Conservation (phyloP, 129 eudicot species). For the Cynara cardunculus region DNA sequence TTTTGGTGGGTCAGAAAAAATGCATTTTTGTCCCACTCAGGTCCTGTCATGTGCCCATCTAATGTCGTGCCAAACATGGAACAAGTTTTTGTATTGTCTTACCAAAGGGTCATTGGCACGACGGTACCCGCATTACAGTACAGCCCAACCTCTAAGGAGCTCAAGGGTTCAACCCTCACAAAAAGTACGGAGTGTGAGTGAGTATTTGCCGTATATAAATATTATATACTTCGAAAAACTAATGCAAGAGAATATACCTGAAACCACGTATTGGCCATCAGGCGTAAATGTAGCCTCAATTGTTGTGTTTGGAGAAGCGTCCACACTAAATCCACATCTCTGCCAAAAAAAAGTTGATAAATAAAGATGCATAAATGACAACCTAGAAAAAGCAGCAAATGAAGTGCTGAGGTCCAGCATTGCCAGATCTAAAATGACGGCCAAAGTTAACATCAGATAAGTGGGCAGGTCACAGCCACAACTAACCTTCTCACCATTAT, state of each 20-base stretch:
- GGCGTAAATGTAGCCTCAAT: slow-evolving; percentile 95
- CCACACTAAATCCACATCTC: slow-evolving; percentile 89
- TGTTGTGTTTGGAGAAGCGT: slow-evolving; percentile 64
- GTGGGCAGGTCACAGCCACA: neutral
- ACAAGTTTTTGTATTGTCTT: too few relatives aligned
- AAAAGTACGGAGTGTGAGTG: too few relatives aligned
- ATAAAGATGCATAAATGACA: neutral
- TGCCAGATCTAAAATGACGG: neutral
- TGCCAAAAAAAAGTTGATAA: slow-evolving; percentile 33
- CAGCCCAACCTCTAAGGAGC: too few relatives aligned
- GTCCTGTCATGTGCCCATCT: too few relatives aligned
- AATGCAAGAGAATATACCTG: slow-evolving; percentile 43
- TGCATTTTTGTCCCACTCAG: too few relatives aligned
- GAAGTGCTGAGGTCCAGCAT: slow-evolving; percentile 3
- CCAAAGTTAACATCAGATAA: neutral
- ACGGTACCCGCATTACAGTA: too few relatives aligned
- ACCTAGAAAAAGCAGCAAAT: neutral
- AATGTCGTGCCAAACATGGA: too few relatives aligned
- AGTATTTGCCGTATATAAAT: too few relatives aligned
- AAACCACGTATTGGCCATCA: slow-evolving; percentile 87
- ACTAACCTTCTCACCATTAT: slow-evolving; percentile 87
- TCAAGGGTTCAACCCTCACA: too few relatives aligned
- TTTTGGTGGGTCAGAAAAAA: too few relatives aligned
- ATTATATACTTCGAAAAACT: too few relatives aligned
- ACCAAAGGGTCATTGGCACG: too few relatives aligned